Evolutionary conservation across 2,329 filamentous ascomycete species (phyloP), one percentile per base, ranked within the genome.

Genomic region (Cladosporium sp.): DNA sequence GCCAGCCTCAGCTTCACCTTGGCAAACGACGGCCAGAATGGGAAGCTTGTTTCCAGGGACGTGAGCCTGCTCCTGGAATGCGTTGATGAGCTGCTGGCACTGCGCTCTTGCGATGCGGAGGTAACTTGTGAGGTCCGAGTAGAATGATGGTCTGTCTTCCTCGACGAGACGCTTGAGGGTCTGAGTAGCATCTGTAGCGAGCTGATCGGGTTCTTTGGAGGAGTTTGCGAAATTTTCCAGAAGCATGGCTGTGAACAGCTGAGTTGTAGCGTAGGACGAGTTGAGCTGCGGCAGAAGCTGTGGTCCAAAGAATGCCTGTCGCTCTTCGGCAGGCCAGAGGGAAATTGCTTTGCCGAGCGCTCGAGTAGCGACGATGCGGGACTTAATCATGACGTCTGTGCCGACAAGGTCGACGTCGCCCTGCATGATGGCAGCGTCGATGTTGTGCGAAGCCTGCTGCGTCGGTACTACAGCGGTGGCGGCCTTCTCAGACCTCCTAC

Each of bases 391-490:
- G 6, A 85, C 85, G 55, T 98, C 93, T 63, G 87, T 81, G 32
- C 93, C 91, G 22, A 98, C 91, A 40, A 98, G 77, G 65, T 98
- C 95, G 43, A 97, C 85, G 63, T 98, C 95, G 48, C 95, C 93
- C 66, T 92, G 88, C 76, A 98, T 90, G 86, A 98, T 96, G 61
- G 95, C 91, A 9, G 91, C 93, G 68, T 98, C 93, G 14, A 98
- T 89, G 68, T 98, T 95, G 70, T 98, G 93, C 1, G 86, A 82
- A n/a, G 86, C 80, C 3, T 79, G 72, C 1, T 80, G 73, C 1
- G 57, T 54, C 5, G 63, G 57, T 7, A 60, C 56, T 5, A 59
- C 58, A 37, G 56, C 53, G 51, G 93, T 88, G 16, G 81, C 73
- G 53, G 77, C 78, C 74, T 95, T 95, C n/a, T 87, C 84, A 0